These are phyloP conservation scores for Fomitopsis betulina DNA, from an alignment of 1,284 basidiomycete genomes.

Conservation along the genomic window DNA sequence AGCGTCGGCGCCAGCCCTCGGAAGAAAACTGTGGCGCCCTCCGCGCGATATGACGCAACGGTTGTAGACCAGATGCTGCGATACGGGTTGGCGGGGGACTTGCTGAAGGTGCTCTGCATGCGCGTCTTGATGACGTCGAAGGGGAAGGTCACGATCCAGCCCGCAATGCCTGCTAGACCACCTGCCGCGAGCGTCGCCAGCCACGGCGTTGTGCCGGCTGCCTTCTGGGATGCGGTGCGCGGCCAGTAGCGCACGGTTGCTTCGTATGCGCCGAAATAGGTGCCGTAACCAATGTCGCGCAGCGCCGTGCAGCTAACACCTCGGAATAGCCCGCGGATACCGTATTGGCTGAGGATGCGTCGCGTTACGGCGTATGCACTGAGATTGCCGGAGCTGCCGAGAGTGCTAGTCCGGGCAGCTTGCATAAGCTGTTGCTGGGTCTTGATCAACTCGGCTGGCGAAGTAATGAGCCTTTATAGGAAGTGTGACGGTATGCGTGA, in stretches of 20 bases:
- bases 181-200: slow-evolving; percentile 67
- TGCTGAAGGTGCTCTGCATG: slow-evolving; percentile 51
- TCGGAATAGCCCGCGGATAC: slow-evolving; percentile 71
- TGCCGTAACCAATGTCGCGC: slow-evolving; percentile 76
- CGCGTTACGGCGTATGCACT: slow-evolving; percentile 47
- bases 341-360: slow-evolving; percentile 50
- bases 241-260: slow-evolving; percentile 61
- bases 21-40: slow-evolving; percentile 69
- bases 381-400: slow-evolving; percentile 17
- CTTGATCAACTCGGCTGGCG: slow-evolving; percentile 84
- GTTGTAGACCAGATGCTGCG: slow-evolving; percentile 53
- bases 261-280: slow-evolving; percentile 85
- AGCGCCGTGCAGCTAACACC: slow-evolving; percentile 69
- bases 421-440: slow-evolving; percentile 63
- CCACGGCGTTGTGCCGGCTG: slow-evolving; percentile 44
- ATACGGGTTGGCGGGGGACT: slow-evolving; percentile 63
- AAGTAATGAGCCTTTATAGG: slow-evolving; percentile 59
- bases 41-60: slow-evolving; percentile 54
- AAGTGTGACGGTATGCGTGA: background rate
- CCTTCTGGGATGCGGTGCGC: slow-evolving; percentile 37
- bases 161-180: slow-evolving; percentile 70
- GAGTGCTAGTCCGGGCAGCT: slow-evolving; percentile 10
- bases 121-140: slow-evolving; percentile 86
- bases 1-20: slow-evolving; percentile 75
- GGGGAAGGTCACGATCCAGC: slow-evolving; percentile 76